These are phyloP conservation scores for Uronychia binucleata DNA, from an alignment of 73 alveolate genomes.

Conservation along the genomic window DNA sequence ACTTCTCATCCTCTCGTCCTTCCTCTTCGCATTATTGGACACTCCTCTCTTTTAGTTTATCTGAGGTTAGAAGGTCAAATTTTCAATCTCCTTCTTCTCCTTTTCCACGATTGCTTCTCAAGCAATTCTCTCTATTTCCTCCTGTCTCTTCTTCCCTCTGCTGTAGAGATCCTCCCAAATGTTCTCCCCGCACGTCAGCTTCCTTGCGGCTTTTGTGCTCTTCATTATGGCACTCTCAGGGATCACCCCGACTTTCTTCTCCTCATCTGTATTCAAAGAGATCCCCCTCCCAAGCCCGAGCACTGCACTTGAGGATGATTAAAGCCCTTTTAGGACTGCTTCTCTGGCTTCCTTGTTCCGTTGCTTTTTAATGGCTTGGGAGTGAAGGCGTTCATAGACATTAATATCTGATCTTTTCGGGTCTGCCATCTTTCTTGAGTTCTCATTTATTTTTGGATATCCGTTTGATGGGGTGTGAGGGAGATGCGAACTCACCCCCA, in stretches of 20 bases:
- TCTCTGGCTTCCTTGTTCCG: slow-evolving; percentile 16
- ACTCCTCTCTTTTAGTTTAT: no score
- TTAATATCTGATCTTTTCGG: slow-evolving; percentile 22
- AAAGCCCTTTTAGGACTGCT: slow-evolving; percentile 6
- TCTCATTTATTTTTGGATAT: slow-evolving; percentile 33
- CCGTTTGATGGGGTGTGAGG: background rate
- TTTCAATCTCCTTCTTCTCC: slow-evolving; percentile 7
- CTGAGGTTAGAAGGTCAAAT: slow-evolving; percentile 26
- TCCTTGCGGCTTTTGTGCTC: no score
- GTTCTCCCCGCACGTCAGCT: no score
- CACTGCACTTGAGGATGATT: background rate
- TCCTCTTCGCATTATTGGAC: no score
- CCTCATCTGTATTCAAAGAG: no score
- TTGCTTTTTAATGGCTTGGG: slow-evolving; percentile 41
- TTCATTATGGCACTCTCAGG: no score
- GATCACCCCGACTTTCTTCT: no score
- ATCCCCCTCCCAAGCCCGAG: no score
- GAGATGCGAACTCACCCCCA: slow-evolving; percentile 1
- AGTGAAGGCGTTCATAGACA: slow-evolving; percentile 45
- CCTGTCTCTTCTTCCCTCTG: slow-evolving; percentile 40
- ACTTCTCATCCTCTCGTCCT: no score
- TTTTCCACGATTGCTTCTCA: slow-evolving; percentile 8
- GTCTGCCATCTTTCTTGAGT: slow-evolving; percentile 20
- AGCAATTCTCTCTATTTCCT: slow-evolving; percentile 35
- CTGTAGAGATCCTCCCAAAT: no score